These are phyloP conservation scores for Trichoderma sp. DNA, from an alignment of 2,329 filamentous ascomycete species.

Conservation along the genomic window DNA sequence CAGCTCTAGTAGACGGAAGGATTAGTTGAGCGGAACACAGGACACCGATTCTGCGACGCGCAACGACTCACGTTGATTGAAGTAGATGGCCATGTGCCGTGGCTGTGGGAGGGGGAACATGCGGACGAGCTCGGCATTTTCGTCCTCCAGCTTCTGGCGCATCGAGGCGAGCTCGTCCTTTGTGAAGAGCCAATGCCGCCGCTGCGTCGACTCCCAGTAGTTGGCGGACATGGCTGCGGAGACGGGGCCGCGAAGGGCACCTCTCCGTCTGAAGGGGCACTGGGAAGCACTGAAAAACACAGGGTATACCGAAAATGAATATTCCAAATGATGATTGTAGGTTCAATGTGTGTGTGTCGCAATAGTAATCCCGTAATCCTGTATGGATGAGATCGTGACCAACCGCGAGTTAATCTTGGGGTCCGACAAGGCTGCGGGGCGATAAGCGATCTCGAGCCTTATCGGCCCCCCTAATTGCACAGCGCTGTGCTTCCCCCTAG, in stretches of 20 bases:
- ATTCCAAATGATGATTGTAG: background rate
- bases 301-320: background rate
- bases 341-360: background rate
- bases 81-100: slow-evolving; percentile 83
- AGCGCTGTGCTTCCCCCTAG: background rate
- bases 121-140: slow-evolving; percentile 69
- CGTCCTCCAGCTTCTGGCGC: slow-evolving; percentile 73
- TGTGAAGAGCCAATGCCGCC: slow-evolving; percentile 85
- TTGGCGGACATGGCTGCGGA: slow-evolving; percentile 74
- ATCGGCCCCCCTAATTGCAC: slow-evolving; percentile 12
- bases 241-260: slow-evolving; percentile 15
- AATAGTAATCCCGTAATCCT: background rate
- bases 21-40: background rate
- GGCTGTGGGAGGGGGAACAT: slow-evolving; percentile 80
- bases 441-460: slow-evolving; percentile 18
- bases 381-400: background rate
- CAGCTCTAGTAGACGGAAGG: slow-evolving; percentile 56
- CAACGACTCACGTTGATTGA: slow-evolving; percentile 72
- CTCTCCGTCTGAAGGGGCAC: background rate
- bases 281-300: background rate
- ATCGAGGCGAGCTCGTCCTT: slow-evolving; percentile 74
- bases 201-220: slow-evolving; percentile 95
- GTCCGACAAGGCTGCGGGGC: slow-evolving; percentile 17
- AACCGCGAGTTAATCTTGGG: background rate
- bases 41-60: background rate